A percentile compares a stretch with the other conserved stretches of the same genome.
Conservation (phyloP, 805 yeast genomes). For the Teunomyces stri region DNA sequence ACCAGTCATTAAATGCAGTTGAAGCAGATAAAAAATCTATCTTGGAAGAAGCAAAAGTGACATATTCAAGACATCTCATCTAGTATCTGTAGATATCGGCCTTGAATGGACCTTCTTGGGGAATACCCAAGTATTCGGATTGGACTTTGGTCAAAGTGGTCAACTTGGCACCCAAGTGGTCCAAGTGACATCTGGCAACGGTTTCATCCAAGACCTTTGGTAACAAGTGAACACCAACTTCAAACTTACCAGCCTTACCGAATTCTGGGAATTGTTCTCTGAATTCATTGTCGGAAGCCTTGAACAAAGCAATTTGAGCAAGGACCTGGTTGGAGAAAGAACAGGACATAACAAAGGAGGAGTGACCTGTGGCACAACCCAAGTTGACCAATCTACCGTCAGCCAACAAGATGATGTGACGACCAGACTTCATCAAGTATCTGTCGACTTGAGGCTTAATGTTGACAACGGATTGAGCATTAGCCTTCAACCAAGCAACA, state of each 20-base stretch:
- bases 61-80: slow-evolving; percentile 5
- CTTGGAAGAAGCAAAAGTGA: slow-evolving; percentile 7
- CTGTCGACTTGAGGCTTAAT: slow-evolving; percentile 99
- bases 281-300: slow-evolving; percentile 78
- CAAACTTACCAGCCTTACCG: slow-evolving; percentile 87
- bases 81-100: slow-evolving; percentile 98
- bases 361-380: slow-evolving; percentile 99
- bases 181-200: slow-evolving; percentile 95
- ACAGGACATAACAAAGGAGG: slow-evolving; percentile 98
- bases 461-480: slow-evolving; percentile 91
- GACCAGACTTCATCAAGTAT: slow-evolving; percentile 83
- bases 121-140: slow-evolving; percentile 92
- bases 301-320: slow-evolving; percentile 97
- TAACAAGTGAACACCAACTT: slow-evolving; percentile 88
- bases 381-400: slow-evolving; percentile 99
- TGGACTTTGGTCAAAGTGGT: slow-evolving; percentile 73
- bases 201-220: slow-evolving; percentile 99
- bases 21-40: slow-evolving; percentile 34
- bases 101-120: slow-evolving; percentile 95
- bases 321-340: slow-evolving; percentile 99
- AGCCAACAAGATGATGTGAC: slow-evolving; percentile 92
- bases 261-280: slow-evolving; percentile 82
- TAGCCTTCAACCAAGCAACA: slow-evolving; percentile 97
- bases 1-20: slow-evolving; percentile 43
- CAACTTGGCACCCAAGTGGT: slow-evolving; percentile 88